Evolutionary conservation across 352 stramenopile genomes (phyloP).

Genomic region (Pythium coloratum): DNA sequence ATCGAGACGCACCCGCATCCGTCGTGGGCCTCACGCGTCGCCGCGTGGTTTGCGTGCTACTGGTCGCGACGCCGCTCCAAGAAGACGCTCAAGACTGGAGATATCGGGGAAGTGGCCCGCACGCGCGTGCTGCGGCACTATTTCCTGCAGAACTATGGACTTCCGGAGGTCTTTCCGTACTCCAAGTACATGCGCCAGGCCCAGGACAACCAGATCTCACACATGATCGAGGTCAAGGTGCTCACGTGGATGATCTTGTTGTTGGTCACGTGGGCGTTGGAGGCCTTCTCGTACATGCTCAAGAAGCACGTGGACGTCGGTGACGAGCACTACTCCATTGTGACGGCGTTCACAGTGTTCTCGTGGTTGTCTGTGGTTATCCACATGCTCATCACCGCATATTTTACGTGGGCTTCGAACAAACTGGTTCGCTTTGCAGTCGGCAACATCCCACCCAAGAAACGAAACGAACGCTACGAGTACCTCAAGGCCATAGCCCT

Average conservation of each 20-base stretch:
- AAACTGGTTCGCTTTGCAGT: neutral
- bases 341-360: neutral
- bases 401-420: neutral
- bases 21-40: neutral
- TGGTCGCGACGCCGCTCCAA: neutral
- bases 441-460: neutral
- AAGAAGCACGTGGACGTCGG: neutral
- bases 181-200: slow-evolving; percentile 74
- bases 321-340: neutral
- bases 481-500: neutral
- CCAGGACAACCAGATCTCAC: slow-evolving; percentile 75
- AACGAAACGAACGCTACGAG: neutral
- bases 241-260: slow-evolving; percentile 46
- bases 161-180: slow-evolving; percentile 44
- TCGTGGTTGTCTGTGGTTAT: neutral
- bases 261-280: slow-evolving; percentile 19
- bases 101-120: slow-evolving; percentile 22
- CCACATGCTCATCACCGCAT: neutral
- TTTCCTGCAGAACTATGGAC: slow-evolving; percentile 25
- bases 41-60: neutral
- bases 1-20: slow-evolving; percentile 14
- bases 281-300: slow-evolving; percentile 2
- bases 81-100: slow-evolving; percentile 1
- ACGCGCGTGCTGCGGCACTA: slow-evolving; percentile 30
- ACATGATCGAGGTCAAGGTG: slow-evolving; percentile 79